phyloP scores from a whole-genome alignment of 352 stramenopile species.

The Lagenidium sp. region DNA sequence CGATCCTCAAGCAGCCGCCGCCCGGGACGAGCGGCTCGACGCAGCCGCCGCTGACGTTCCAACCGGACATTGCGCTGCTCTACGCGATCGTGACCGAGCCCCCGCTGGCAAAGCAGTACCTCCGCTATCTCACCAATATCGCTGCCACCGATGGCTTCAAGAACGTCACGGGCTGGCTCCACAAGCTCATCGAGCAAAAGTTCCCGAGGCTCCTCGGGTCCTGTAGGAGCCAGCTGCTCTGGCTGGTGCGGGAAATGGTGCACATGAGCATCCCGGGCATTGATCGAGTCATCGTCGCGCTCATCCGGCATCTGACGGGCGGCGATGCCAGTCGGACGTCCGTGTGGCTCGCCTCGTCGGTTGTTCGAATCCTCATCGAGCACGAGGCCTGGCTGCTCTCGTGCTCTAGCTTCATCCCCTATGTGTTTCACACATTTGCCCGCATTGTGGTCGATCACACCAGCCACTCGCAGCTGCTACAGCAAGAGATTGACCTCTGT shows the following conservation, averaged over 20 bases:
- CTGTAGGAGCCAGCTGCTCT: constrained; percentile 71
- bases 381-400: constrained; percentile 72
- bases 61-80: constrained; percentile 68
- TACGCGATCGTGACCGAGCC: constrained; percentile 74
- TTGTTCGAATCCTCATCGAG: constrained; percentile 70
- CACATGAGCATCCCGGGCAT: constrained; percentile 59
- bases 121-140: constrained; percentile 60
- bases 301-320: constrained; percentile 64
- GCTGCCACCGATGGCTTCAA: constrained; percentile 57
- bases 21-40: constrained; percentile 11
- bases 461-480: constrained; percentile 47
- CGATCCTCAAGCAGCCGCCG: constrained; percentile 51
- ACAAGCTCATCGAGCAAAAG: constrained; percentile 79
- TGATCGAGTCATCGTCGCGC: constrained; percentile 64
- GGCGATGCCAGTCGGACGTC: constrained; percentile 63
- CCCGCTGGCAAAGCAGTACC: constrained; percentile 58
- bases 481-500: constrained; percentile 76
- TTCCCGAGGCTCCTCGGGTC: constrained; percentile 70
- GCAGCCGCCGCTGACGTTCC: constrained; percentile 37
- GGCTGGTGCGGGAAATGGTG: constrained; percentile 71
- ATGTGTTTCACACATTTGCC: constrained; percentile 75
- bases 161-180: constrained; percentile 62
- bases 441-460: constrained; percentile 64
- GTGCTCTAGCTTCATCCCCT: constrained; percentile 63
- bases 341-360: constrained; percentile 67